Evolutionary conservation across 106 monocot species (phyloP).

Genomic region (Agapanthus africanus): DNA sequence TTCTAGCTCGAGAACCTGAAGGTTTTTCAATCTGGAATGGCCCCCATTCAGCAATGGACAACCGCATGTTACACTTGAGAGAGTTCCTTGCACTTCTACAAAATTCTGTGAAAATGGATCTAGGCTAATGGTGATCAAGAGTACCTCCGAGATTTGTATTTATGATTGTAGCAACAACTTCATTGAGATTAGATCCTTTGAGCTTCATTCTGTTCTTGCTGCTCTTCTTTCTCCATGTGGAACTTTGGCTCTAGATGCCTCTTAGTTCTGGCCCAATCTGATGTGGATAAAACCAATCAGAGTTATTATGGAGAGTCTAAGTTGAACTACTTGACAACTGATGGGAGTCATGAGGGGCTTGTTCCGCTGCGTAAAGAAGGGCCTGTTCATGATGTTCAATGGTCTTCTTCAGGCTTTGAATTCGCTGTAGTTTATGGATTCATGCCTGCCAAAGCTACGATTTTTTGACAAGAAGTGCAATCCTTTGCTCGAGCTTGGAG

Average conservation of each 20-base stretch:
- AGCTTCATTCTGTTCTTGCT: slow-evolving; percentile 58
- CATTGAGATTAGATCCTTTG: slow-evolving; percentile 56
- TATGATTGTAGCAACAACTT: slow-evolving; percentile 47
- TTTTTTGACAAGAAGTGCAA: slow-evolving; percentile 87
- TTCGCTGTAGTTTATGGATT: slow-evolving; percentile 98
- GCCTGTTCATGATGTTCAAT: slow-evolving; percentile 97
- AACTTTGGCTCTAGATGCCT: slow-evolving; percentile 69
- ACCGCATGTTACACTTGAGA: slow-evolving; percentile 55
- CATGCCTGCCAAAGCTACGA: slow-evolving; percentile 80
- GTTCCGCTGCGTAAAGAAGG: slow-evolving; percentile 91
- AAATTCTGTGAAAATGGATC: slow-evolving; percentile 73
- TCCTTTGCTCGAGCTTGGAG: slow-evolving; percentile 76
- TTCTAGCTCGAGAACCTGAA: slow-evolving; percentile 77
- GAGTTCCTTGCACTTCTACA: slow-evolving; percentile 49
- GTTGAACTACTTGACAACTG: slow-evolving; percentile 86
- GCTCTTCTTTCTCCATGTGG: slow-evolving; percentile 68
- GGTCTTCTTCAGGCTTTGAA: slow-evolving; percentile 76
- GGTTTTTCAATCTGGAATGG: slow-evolving; percentile 77
- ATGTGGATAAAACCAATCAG: slow-evolving; percentile 95
- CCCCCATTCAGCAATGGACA: slow-evolving; percentile 51
- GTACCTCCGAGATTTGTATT: slow-evolving; percentile 33
- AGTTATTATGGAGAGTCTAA: slow-evolving; percentile 99
- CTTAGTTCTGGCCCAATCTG: slow-evolving; percentile 68
- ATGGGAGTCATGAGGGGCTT: slow-evolving; percentile 83
- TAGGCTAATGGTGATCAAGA: slow-evolving; percentile 57